Base-by-base conservation (phyloP, 768 basidiomycete species). In the Agaricus bisporus region DNA sequence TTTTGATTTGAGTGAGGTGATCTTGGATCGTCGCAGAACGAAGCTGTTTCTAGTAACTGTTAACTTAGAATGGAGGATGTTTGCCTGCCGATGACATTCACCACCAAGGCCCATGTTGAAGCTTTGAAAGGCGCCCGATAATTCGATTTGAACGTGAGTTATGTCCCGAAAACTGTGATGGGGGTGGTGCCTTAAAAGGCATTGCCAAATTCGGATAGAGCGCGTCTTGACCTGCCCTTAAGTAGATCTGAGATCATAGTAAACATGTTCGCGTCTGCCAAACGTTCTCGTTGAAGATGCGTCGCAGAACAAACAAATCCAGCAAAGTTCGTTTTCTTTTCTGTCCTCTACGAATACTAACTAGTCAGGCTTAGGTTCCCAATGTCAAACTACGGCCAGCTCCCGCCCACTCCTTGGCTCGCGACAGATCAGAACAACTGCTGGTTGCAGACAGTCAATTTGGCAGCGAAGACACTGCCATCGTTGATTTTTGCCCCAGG, bases 331-430 rank as follows among this genome's bases (percentile, higher is more conserved):
- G 58, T 55, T 2, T 28, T 32, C 12, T 18, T 15, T 18, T 26
- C 11, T 22, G 43, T 7, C 12, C 3, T 15, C 10, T 18, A 18
- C 43, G 9, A 32, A 32, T 39, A 8, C n/a, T 29, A 3, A 18
- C 11, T 12, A 32, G 10, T 48, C 3, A 1, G 29, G 26, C 6
- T 20, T 49, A 91, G 88, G 88, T 91, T 14, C 88, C 89, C 2
- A 86, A 86, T 72, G 89, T 91, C 57, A 89, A 85, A 58, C 78
- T 91, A 56, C 82, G 89, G 17, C 88, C 88, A 3, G 81, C 80
- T 11, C 75, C 73, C 52, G 66, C 67, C 56, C 66, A 60, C 41
- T 63, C 70, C 44, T 59, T 68, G 45, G 56, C 63, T 55, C 62
- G 63, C 54, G 63, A 65, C 41, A 55, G 68, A 47, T 64, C 66